Base-by-base conservation (phyloP, 257 asterid species). In the Solanum clarkiae region DNA sequence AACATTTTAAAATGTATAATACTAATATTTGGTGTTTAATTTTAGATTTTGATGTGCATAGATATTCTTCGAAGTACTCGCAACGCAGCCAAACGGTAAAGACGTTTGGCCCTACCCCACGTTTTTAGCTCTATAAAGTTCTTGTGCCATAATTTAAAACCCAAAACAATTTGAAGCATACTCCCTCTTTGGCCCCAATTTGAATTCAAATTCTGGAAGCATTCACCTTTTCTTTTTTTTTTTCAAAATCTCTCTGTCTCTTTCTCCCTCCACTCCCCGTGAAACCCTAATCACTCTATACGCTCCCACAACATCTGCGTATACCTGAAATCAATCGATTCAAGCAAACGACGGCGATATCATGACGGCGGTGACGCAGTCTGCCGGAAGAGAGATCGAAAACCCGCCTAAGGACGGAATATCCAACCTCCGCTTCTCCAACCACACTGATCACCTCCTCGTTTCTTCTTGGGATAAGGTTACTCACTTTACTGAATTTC, bases 401-500 rank as follows among this genome's bases (percentile, higher is more conserved):
- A 88, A 63, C 55, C 95, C 98, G 36, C 98, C 97, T 47, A 84
- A 88, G 2, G 98, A 94, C 88, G 98, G 98, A 14, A 89, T 94
- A 81, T 89, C 98, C 22, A 94, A 93, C 87, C 94, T 94, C 74
- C 94, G 97, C 2, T 94, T 94, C 92, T 94, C 98, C 81, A 94
- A 93, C 86, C 97, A 94, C 92, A 92, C 93, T 44, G 97, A 94
- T 70, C 90, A 90, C 85, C 98, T 94, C 80, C 93, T 94, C 29
- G 98, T 94, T 47, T 93, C 98, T 36, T 94, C 97, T 20, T 94
- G 98, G 98, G 98, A 94, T 89, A 93, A 92, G 94, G 97, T 92
- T 65, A n/a, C 42, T 85, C 68, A 81, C 81, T 11, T 44, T 86
- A n/a, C 14, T 16, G 17, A 20, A 0, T 83, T 83, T 17, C 4